Evolutionary conservation across 75 land plant species (phyloP).

Genomic region (Pseudotsuga menziesii): DNA sequence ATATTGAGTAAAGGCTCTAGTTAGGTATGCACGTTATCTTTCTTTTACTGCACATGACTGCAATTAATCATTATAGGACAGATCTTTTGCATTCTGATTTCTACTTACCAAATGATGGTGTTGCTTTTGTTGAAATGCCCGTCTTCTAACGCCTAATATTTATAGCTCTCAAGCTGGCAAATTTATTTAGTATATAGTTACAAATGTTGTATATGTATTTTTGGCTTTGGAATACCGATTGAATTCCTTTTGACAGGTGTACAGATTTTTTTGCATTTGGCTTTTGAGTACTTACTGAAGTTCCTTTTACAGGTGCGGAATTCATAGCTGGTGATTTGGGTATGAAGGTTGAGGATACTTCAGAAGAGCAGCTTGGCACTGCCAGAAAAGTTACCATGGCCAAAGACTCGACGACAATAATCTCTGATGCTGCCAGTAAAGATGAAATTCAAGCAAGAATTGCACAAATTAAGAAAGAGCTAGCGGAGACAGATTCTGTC

Average conservation of each 20-base stretch:
- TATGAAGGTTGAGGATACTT: constrained; percentile 51
- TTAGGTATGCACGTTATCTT: too few species aligned
- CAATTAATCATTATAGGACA: too few species aligned
- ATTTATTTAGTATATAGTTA: too few species aligned
- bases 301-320: constrained; percentile 53
- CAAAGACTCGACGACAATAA: constrained; percentile 69
- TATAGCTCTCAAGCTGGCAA: too few species aligned
- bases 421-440: constrained; percentile 83
- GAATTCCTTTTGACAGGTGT: background rate
- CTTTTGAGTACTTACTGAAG: background rate
- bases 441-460: constrained; percentile 84
- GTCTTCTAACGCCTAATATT: too few species aligned
- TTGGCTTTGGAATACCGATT: too few species aligned
- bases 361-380: constrained; percentile 74
- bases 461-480: constrained; percentile 71
- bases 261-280: background rate
- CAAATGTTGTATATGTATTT: too few species aligned
- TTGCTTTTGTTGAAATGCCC: too few species aligned
- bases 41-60: too few species aligned
- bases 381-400: constrained; percentile 74
- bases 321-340: constrained; percentile 76
- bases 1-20: too few species aligned
- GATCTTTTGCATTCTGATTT: too few species aligned
- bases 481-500: constrained; percentile 75
- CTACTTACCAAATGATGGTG: too few species aligned